Percentiles rank a stretch among this genome's conserved stretches.
Conservation (phyloP, 805 yeast genomes). For the Ogataea trehalophila region DNA sequence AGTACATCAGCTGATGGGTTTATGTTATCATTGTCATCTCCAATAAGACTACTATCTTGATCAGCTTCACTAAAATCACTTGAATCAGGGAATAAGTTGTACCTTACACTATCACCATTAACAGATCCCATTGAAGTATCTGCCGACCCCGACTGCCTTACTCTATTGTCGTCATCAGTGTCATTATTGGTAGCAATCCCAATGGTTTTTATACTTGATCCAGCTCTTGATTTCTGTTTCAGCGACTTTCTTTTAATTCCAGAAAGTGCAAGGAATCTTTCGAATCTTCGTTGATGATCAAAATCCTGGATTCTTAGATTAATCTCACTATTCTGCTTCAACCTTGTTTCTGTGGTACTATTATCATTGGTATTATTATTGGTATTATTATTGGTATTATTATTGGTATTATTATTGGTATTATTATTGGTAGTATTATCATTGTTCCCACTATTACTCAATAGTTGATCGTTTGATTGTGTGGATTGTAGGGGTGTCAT, state of each 20-base stretch:
- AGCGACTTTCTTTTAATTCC: conserved; percentile 18
- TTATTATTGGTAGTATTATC: too few species aligned
- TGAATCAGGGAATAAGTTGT: conserved; percentile 17
- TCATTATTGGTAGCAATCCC: not conserved
- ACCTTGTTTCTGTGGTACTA: not conserved
- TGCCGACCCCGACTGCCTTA: not conserved
- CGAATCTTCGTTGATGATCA: conserved; percentile 26
- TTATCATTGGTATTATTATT: too few species aligned
- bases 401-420: not conserved
- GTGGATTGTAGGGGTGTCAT: conserved; percentile 45
- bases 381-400: too few species aligned
- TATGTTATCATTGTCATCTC: conserved; percentile 4
- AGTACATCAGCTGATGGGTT: conserved; percentile 6
- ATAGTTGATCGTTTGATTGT: too few species aligned
- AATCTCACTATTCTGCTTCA: conserved; percentile 1
- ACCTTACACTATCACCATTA: conserved; percentile 12
- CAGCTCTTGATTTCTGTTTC: not conserved
- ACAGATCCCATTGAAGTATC: not conserved
- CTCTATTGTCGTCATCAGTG: not conserved
- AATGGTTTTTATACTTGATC: not conserved
- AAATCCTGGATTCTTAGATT: conserved; percentile 16
- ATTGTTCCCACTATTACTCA: too few species aligned
- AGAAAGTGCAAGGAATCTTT: conserved; percentile 19
- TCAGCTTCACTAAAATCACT: conserved; percentile 13
- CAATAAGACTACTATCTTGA: conserved; percentile 2